Percentiles rank a stretch among this genome's conserved stretches.
phyloP scores from a whole-genome alignment of 73 alveolate genomes.

The Blepharisma japonicum region DNA sequence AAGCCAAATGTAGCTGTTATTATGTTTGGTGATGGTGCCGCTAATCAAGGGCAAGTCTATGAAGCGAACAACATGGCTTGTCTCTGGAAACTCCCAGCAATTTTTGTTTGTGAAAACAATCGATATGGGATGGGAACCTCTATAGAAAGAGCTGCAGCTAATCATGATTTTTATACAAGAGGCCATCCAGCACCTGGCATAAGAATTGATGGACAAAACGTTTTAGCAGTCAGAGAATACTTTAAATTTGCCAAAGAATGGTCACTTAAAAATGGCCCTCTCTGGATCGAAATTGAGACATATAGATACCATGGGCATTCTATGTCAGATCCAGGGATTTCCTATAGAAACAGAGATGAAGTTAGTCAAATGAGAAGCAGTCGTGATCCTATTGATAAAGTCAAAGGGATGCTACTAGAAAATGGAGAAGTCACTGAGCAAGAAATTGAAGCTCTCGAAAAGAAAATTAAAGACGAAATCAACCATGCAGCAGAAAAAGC shows the following conservation, averaged over 20 bases:
- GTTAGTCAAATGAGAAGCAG: constrained; percentile 63
- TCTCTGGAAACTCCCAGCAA: constrained; percentile 79
- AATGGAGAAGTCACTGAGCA: constrained; percentile 59
- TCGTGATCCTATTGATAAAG: constrained; percentile 69
- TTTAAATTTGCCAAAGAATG: constrained; percentile 69
- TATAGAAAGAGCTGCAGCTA: constrained; percentile 70
- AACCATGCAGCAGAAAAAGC: constrained; percentile 73
- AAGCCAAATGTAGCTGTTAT: constrained; percentile 57
- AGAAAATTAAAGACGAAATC: constrained; percentile 53
- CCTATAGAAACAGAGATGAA: constrained; percentile 82
- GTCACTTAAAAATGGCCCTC: constrained; percentile 76
- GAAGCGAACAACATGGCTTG: constrained; percentile 91
- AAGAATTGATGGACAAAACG: constrained; percentile 65
- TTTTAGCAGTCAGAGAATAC: constrained; percentile 70
- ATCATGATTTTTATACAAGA: constrained; percentile 76
- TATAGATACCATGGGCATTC: constrained; percentile 90
- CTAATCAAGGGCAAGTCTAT: constrained; percentile 79
- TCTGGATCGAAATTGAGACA: constrained; percentile 68
- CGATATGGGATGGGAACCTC: constrained; percentile 85
- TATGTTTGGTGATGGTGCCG: constrained; percentile 95
- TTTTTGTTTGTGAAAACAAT: constrained; percentile 78
- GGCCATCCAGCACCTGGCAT: constrained; percentile 87
- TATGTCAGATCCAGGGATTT: constrained; percentile 85
- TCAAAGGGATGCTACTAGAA: constrained; percentile 54
- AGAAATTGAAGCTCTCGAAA: constrained; percentile 64